phyloP scores from a whole-genome alignment of 2,329 filamentous ascomycete genomes.

The Dactylonectria estremocensis region DNA sequence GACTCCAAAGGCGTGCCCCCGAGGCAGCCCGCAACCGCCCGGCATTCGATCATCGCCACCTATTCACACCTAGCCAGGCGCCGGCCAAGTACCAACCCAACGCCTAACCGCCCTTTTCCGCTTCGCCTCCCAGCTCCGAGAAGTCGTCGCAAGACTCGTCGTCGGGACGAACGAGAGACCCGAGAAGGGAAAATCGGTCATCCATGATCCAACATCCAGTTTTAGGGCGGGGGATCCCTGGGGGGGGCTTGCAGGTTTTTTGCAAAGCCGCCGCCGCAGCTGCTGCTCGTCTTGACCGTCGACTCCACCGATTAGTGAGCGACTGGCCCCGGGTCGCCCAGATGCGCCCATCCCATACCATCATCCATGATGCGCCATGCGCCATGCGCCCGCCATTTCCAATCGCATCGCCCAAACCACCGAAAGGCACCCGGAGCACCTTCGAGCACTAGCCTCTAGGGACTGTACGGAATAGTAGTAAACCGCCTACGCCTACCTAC shows the following conservation, averaged over 20 bases:
- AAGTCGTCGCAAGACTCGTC: constrained; percentile 3
- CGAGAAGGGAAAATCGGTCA: constrained; percentile 7
- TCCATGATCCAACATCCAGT: background rate
- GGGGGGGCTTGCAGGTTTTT: constrained; percentile 29
- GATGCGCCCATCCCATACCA: constrained; percentile 24
- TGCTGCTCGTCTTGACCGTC: constrained; percentile 35
- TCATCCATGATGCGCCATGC: constrained; percentile 37
- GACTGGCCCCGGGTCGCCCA: constrained; percentile 20
- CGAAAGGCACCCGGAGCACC: constrained; percentile 2
- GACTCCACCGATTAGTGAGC: constrained; percentile 36
- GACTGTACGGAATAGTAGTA: too few species aligned
- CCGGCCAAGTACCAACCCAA: constrained; percentile 22
- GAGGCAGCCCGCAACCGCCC: constrained; percentile 15
- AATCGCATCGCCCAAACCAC: constrained; percentile 22
- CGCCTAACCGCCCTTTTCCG: constrained; percentile 23
- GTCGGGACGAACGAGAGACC: background rate
- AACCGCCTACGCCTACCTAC: too few species aligned
- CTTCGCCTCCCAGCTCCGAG: constrained; percentile 1
- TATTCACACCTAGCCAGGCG: constrained; percentile 19
- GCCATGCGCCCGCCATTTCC: constrained; percentile 39
- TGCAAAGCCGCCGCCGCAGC: constrained; percentile 37
- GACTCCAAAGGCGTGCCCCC: constrained; percentile 9
- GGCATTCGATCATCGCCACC: constrained; percentile 16
- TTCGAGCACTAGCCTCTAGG: constrained; percentile 7
- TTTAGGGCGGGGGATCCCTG: constrained; percentile 38